Base-by-base conservation (phyloP, 495 filamentous ascomycete genomes). In the Xylaria bambusicola region DNA sequence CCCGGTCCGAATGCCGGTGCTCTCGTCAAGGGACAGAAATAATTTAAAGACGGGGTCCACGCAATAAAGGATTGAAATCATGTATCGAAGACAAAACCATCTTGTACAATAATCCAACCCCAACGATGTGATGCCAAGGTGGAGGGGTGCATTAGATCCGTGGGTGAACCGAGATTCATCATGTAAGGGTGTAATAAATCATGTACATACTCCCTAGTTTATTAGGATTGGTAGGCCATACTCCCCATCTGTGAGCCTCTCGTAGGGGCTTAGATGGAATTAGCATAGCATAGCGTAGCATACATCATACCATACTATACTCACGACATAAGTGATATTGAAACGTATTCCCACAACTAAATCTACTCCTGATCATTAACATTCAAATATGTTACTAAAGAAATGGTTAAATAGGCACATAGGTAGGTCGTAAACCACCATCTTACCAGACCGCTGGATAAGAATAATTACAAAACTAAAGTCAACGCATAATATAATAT, bases 21-120 rank as follows among this genome's bases (percentile, higher is more conserved):
- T 10, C 38, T 63, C 21, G 55, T 31, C 27, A 68, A 65, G 49
- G 56, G 62, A 26, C 18, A 17, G 15, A 23, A 17, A 36, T 41
- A 29, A n/a, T 18, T 23, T 7, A 6, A 40, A 21, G 17, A 42
- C 24, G 26, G 38, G 38, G 21, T 13, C 20, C 26, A 12, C 44
- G 12, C 5, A 33, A 33, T 33, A 52, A 45, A n/a, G 13, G 36
- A 59, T 52, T 20, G 26, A 29, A 58, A 18, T 58, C 42, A 50
- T 33, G 10, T 45, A 46, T 47, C 20, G 5, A 42, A 42, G 24
- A 23, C 27, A 42, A 42, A 23, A 35, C 27, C 6, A 47, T 46
- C 48, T 20, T 60, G 49, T 52, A 58, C 24, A 27, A 47, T 21
- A 13, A 42, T 13, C 17, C n/a, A 29, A 33, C 23, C 36, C 15